Evolutionary conservation across 495 filamentous ascomycete species (phyloP).

Genomic region (Penicillium coprophilum): DNA sequence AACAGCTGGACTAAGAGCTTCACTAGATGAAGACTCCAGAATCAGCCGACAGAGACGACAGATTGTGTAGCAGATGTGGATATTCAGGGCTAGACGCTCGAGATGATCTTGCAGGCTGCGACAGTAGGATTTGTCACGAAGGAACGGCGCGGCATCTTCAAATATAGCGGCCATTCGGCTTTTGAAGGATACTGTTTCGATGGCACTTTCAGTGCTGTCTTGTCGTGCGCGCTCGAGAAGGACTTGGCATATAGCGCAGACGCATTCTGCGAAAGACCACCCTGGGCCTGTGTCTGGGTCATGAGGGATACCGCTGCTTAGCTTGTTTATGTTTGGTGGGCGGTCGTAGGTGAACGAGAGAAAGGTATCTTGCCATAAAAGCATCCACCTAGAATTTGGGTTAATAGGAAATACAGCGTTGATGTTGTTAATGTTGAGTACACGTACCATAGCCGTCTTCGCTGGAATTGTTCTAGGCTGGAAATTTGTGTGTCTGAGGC

Average conservation of each 20-base stretch:
- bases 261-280: constrained; percentile 18
- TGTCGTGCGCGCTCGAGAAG: constrained; percentile 22
- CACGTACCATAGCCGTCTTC: constrained; percentile 1
- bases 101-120: constrained; percentile 44
- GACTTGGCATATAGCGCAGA: constrained; percentile 44
- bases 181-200: constrained; percentile 35
- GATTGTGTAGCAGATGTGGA: constrained; percentile 25
- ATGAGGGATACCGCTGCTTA: constrained; percentile 35
- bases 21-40: neutral
- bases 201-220: neutral
- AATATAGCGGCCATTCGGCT: constrained; percentile 40
- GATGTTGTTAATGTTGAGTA: neutral
- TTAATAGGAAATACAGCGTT: neutral
- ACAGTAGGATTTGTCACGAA: constrained; percentile 42
- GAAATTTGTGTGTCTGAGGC: constrained; percentile 24
- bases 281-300: constrained; percentile 19
- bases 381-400: constrained; percentile 35
- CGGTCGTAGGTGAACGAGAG: constrained; percentile 54
- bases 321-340: constrained; percentile 35
- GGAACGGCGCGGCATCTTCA: constrained; percentile 41
- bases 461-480: constrained; percentile 1
- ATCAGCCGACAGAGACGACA: constrained; percentile 19
- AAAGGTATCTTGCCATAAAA: constrained; percentile 55
- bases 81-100: constrained; percentile 44
- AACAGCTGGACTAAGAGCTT: neutral